Conservation (phyloP, 2,329 filamentous ascomycete genomes). For the Coniochaeta pulveracea region DNA sequence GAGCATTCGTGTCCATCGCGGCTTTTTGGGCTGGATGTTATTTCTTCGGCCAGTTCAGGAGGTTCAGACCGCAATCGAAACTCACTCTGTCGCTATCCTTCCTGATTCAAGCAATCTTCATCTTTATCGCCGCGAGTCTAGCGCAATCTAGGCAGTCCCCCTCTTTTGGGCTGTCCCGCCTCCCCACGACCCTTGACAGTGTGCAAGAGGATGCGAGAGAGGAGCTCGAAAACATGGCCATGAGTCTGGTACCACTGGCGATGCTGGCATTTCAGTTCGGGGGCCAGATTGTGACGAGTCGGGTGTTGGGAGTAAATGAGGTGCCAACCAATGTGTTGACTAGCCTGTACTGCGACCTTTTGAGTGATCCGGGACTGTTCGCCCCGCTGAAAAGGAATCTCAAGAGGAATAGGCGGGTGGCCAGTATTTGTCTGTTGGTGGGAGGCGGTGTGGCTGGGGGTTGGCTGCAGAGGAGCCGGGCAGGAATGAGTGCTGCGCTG, state of each 20-base stretch:
- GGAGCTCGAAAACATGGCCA: constrained; percentile 24
- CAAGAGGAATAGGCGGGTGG: constrained; percentile 36
- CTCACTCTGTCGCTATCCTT: constrained; percentile 33
- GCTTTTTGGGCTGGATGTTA: constrained; percentile 43
- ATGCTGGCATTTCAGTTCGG: constrained; percentile 43
- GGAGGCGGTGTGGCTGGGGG: constrained; percentile 33
- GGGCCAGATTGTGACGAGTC: constrained; percentile 41
- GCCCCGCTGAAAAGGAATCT: constrained; percentile 28
- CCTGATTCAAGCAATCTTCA: constrained; percentile 35
- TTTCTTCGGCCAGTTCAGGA: constrained; percentile 24
- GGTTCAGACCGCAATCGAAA: constrained; percentile 11
- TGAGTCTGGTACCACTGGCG: constrained; percentile 23
- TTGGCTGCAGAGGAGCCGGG: constrained; percentile 30
- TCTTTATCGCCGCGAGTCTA: constrained; percentile 40
- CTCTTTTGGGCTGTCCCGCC: constrained; percentile 20
- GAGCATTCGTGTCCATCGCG: constrained; percentile 30
- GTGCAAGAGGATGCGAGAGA: constrained; percentile 23
- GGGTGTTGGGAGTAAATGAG: constrained; percentile 39
- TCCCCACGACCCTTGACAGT: constrained; percentile 26
- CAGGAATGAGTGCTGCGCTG: constrained; percentile 28
- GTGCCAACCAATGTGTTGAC: constrained; percentile 46
- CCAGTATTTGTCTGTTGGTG: constrained; percentile 31
- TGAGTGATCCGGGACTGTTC: constrained; percentile 38
- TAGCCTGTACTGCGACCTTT: constrained; percentile 39
- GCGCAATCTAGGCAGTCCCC: constrained; percentile 33